Conservation (phyloP, 306 rosid species). For the Glycine tomentella region DNA sequence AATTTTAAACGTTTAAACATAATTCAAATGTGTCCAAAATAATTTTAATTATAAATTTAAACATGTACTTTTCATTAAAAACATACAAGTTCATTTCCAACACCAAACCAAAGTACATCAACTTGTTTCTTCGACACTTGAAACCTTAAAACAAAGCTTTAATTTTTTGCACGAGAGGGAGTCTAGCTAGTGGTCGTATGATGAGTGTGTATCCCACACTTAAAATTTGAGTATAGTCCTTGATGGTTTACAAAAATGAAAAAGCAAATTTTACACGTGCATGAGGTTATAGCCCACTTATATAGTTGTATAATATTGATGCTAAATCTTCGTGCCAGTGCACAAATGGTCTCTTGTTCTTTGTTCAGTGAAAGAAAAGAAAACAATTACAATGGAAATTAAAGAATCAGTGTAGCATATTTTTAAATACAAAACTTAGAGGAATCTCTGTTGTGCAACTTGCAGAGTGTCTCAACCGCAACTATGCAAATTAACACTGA, state of each 20-base stretch:
- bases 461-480: constrained; percentile 14
- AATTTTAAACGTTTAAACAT: not conserved
- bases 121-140: not conserved
- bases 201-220: not conserved
- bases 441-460: constrained; percentile 35
- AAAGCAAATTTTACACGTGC: constrained; percentile 37
- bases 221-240: constrained; percentile 14
- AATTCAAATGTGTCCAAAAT: not conserved
- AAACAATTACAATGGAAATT: not conserved
- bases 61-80: not conserved
- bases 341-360: not conserved
- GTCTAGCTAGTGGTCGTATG: not conserved
- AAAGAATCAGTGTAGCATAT: not conserved
- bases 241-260: not conserved
- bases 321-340: not conserved
- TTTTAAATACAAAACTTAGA: not conserved
- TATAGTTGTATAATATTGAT: not conserved
- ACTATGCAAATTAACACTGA: not conserved
- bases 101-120: not conserved
- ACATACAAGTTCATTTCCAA: not conserved
- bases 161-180: not conserved
- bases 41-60: not conserved
- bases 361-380: not conserved
- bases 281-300: not conserved
- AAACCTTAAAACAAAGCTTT: not conserved